Percentiles rank a stretch among this genome's conserved stretches.
Conservation (phyloP, 2,329 filamentous ascomycete genomes). For the Tolypocladium album region DNA sequence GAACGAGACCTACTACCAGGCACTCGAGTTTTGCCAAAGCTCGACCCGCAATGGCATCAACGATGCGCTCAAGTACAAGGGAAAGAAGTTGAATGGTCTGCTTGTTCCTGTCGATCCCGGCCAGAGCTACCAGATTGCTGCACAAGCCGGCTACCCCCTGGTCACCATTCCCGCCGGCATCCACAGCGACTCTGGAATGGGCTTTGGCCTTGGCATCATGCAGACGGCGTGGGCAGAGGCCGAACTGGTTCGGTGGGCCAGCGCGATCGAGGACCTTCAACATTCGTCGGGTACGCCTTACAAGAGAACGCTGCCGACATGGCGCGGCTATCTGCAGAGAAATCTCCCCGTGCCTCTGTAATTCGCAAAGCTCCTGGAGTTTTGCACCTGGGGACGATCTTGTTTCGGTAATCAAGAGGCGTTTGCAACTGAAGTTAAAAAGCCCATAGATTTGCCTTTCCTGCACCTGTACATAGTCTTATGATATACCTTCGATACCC, state of each 20-base stretch:
- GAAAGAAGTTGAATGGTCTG: slow-evolving; percentile 44
- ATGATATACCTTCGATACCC: neutral
- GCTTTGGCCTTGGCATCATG: slow-evolving; percentile 47
- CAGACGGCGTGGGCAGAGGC: slow-evolving; percentile 52
- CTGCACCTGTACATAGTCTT: neutral
- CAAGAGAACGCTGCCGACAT: slow-evolving; percentile 38
- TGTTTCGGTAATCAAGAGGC: neutral
- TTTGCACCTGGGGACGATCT: neutral
- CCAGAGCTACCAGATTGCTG: slow-evolving; percentile 58
- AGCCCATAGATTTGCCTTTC: neutral
- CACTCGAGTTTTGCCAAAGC: slow-evolving; percentile 48
- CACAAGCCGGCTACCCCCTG: slow-evolving; percentile 66
- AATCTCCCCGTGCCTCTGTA: slow-evolving; percentile 29
- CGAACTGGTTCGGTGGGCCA: slow-evolving; percentile 48
- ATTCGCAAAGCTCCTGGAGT: neutral
- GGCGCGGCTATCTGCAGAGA: slow-evolving; percentile 37
- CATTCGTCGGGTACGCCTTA: slow-evolving; percentile 27
- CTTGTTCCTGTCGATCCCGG: slow-evolving; percentile 60
- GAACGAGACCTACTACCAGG: slow-evolving; percentile 57
- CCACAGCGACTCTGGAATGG: slow-evolving; percentile 43
- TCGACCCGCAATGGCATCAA: slow-evolving; percentile 59
- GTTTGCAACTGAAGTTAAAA: neutral
- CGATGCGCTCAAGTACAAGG: slow-evolving; percentile 43
- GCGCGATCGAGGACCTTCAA: slow-evolving; percentile 52
- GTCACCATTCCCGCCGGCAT: slow-evolving; percentile 57